Evolutionary conservation across 2,329 filamentous ascomycete genomes (phyloP).

Genomic region (Alternaria arbusti): DNA sequence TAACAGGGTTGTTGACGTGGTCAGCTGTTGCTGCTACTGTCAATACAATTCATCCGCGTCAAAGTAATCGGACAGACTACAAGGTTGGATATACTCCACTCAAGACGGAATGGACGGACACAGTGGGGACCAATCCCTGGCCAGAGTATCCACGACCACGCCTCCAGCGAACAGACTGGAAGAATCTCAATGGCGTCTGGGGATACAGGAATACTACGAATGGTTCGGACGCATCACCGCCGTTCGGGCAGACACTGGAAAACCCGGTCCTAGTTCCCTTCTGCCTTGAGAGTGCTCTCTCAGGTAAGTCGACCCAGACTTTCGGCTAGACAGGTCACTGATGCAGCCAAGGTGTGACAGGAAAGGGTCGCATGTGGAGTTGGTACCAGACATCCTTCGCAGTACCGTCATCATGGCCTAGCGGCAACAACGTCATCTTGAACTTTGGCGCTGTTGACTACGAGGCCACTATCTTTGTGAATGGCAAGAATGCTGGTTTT

Average conservation of each 20-base stretch:
- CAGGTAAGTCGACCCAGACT: constrained; percentile 44
- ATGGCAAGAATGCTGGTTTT: constrained; percentile 59
- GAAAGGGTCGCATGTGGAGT: constrained; percentile 47
- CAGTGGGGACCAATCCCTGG: constrained; percentile 62
- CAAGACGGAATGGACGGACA: constrained; percentile 58
- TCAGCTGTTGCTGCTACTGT: constrained; percentile 14
- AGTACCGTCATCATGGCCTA: constrained; percentile 57
- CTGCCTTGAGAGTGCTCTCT: constrained; percentile 61
- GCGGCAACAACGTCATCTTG: constrained; percentile 54
- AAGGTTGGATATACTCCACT: constrained; percentile 34
- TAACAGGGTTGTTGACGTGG: constrained; percentile 18
- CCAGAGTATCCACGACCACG: constrained; percentile 65
- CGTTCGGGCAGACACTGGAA: constrained; percentile 52
- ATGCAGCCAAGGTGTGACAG: constrained; percentile 50
- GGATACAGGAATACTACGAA: constrained; percentile 56
- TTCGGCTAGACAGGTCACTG: constrained; percentile 47
- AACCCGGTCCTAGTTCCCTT: constrained; percentile 60
- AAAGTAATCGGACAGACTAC: constrained; percentile 42
- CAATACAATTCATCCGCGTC: constrained; percentile 16
- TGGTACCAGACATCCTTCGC: constrained; percentile 61
- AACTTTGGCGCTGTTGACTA: constrained; percentile 68
- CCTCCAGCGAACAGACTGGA: constrained; percentile 61
- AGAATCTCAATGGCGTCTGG: constrained; percentile 66
- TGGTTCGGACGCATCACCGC: constrained; percentile 51
- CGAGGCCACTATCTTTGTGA: constrained; percentile 64